Percentiles rank a stretch among this genome's conserved stretches.
Evolutionary conservation across 768 basidiomycete species (phyloP).

Genomic region (Fistulinella prunicolor): DNA sequence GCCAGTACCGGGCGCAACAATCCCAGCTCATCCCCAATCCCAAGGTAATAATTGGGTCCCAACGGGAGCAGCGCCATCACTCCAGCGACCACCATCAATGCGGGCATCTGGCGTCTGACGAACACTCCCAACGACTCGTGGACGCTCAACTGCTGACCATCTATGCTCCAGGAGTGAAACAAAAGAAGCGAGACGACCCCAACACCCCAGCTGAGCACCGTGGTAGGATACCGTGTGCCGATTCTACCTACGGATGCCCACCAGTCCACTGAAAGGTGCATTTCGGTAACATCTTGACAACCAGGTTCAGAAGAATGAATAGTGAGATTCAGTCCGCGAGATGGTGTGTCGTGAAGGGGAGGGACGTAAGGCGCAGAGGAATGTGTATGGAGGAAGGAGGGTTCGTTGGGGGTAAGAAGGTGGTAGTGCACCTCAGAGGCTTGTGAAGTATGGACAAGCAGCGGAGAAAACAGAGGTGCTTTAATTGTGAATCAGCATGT

Average conservation of each 20-base stretch:
- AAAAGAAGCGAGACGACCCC: slow-evolving; percentile 63
- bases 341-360: slow-evolving; percentile 6
- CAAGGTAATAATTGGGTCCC: slow-evolving; percentile 53
- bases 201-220: slow-evolving; percentile 68
- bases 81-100: slow-evolving; percentile 43
- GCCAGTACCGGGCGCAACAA: slow-evolving; percentile 42
- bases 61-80: slow-evolving; percentile 55
- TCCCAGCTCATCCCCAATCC: slow-evolving; percentile 53
- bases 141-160: slow-evolving; percentile 42
- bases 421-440: slow-evolving; percentile 67
- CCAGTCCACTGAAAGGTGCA: slow-evolving; percentile 68
- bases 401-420: slow-evolving; percentile 38
- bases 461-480: slow-evolving; percentile 59
- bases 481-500: slow-evolving; percentile 8
- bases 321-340: slow-evolving; percentile 48
- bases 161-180: slow-evolving; percentile 47
- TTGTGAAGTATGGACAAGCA: slow-evolving; percentile 63
- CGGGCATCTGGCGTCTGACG: slow-evolving; percentile 36
- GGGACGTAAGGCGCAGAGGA: slow-evolving; percentile 62
- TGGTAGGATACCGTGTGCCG: slow-evolving; percentile 71
- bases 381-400: slow-evolving; percentile 60
- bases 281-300: slow-evolving; percentile 39
- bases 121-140: slow-evolving; percentile 49
- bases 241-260: slow-evolving; percentile 65
- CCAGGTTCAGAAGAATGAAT: slow-evolving; percentile 54